Percentiles rank a stretch among this genome's conserved stretches.
phyloP scores from a whole-genome alignment of 1,139 yeast genomes.

The Magnusiomyces ingens region DNA sequence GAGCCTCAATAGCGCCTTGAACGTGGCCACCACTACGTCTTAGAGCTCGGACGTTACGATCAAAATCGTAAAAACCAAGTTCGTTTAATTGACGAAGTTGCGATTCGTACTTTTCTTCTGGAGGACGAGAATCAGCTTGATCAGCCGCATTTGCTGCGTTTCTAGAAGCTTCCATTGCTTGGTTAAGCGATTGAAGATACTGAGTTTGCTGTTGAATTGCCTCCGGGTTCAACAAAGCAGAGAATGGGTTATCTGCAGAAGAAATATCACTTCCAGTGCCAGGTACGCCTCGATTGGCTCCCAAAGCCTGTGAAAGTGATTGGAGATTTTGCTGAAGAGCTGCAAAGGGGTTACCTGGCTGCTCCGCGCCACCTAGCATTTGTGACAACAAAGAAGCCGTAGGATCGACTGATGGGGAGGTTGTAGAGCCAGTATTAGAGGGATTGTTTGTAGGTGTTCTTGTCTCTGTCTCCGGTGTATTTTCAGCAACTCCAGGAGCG shows the following conservation, averaged over 20 bases:
- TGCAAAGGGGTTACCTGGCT: constrained; percentile 26
- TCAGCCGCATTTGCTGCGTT: no score
- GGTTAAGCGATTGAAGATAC: no score
- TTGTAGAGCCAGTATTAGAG: constrained; percentile 16
- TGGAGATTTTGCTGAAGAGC: constrained; percentile 13
- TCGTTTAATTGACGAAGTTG: constrained; percentile 92
- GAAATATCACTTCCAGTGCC: constrained; percentile 18
- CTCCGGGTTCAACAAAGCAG: constrained; percentile 18
- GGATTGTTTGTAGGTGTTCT: constrained; percentile 18
- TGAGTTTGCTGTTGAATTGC: no score
- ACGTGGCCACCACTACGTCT: constrained; percentile 96
- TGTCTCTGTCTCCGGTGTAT: constrained; percentile 18
- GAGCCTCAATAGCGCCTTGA: constrained; percentile 90
- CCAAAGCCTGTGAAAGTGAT: no score
- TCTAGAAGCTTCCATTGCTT: no score
- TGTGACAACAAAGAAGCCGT: constrained; percentile 16
- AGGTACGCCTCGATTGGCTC: constrained; percentile 7
- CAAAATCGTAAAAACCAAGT: constrained; percentile 93
- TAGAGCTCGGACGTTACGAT: constrained; percentile 81
- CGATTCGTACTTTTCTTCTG: constrained; percentile 87
- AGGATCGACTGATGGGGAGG: constrained; percentile 15
- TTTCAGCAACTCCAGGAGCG: constrained; percentile 41
- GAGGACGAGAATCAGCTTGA: constrained; percentile 77
- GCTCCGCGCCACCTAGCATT: constrained; percentile 15
- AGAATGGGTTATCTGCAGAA: constrained; percentile 23